These are phyloP conservation scores for Aspergillus transmontanensis DNA, from an alignment of 2,329 filamentous ascomycete genomes.

Conservation along the genomic window DNA sequence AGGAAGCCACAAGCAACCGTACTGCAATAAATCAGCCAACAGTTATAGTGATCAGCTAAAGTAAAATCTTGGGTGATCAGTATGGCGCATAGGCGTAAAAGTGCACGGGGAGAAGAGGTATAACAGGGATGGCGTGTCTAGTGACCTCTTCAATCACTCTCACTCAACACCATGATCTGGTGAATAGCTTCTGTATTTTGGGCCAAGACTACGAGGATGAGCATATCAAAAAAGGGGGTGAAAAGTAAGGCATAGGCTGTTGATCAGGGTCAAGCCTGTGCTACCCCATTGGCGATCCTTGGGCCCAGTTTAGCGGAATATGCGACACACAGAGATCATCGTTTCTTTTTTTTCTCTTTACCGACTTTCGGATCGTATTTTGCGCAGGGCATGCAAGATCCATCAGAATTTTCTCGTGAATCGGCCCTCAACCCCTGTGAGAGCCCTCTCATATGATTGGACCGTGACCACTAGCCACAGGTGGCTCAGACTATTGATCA, in stretches of 20 bases:
- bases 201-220: background rate
- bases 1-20: background rate
- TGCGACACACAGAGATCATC: background rate
- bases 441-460: constrained; percentile 3
- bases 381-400: constrained; percentile 19
- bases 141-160: too few species aligned
- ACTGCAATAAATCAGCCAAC: background rate
- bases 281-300: background rate
- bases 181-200: background rate
- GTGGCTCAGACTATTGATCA: constrained; percentile 16
- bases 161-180: too few species aligned
- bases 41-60: background rate
- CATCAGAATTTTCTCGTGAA: constrained; percentile 12
- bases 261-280: background rate
- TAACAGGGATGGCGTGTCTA: background rate
- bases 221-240: background rate
- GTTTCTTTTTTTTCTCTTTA: background rate
- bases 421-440: background rate
- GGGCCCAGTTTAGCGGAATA: background rate
- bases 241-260: background rate
- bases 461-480: constrained; percentile 14
- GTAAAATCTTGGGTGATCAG: background rate
- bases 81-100: background rate
- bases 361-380: background rate
- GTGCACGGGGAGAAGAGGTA: background rate